phyloP scores from a whole-genome alignment of 2,329 filamentous ascomycete genomes.

The Pseudogymnoascus sp. region DNA sequence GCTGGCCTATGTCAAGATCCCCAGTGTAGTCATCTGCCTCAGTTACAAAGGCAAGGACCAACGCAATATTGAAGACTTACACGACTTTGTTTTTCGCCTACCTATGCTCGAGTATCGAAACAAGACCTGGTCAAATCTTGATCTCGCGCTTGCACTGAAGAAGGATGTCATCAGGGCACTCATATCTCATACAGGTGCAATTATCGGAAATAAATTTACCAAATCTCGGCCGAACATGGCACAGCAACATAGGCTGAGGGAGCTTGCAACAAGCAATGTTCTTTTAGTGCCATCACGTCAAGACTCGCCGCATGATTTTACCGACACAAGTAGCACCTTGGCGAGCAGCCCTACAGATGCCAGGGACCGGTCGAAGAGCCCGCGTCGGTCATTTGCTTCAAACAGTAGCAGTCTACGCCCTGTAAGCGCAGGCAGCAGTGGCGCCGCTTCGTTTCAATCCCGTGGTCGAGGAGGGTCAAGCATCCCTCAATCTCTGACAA shows the following conservation, averaged over 20 bases:
- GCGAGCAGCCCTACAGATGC: slow-evolving; percentile 21
- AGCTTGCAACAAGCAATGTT: slow-evolving; percentile 63
- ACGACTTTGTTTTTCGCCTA: slow-evolving; percentile 94
- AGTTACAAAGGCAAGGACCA: slow-evolving; percentile 95
- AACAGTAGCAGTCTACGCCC: slow-evolving; percentile 21
- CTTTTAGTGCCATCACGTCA: slow-evolving; percentile 25
- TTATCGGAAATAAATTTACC: slow-evolving; percentile 94
- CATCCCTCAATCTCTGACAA: not conserved
- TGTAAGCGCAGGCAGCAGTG: slow-evolving; percentile 24
- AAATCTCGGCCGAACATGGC: slow-evolving; percentile 76
- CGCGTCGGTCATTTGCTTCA: slow-evolving; percentile 25
- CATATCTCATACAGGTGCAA: slow-evolving; percentile 90
- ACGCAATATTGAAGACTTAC: slow-evolving; percentile 91
- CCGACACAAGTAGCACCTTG: slow-evolving; percentile 24
- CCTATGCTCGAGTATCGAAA: slow-evolving; percentile 93
- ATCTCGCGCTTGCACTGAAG: slow-evolving; percentile 85
- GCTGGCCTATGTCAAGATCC: slow-evolving; percentile 88
- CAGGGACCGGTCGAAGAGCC: slow-evolving; percentile 24
- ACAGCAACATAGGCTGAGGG: slow-evolving; percentile 70
- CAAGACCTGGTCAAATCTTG: slow-evolving; percentile 98
- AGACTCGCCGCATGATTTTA: slow-evolving; percentile 26
- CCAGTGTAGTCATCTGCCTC: slow-evolving; percentile 87
- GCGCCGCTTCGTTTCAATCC: slow-evolving; percentile 11
- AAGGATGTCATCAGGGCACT: slow-evolving; percentile 89
- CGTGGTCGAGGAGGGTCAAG: not conserved